A percentile compares a stretch with the other conserved stretches of the same genome.
Evolutionary conservation across 176 grass and related monocot genomes (phyloP).

Genomic region (Ensete glaucum): DNA sequence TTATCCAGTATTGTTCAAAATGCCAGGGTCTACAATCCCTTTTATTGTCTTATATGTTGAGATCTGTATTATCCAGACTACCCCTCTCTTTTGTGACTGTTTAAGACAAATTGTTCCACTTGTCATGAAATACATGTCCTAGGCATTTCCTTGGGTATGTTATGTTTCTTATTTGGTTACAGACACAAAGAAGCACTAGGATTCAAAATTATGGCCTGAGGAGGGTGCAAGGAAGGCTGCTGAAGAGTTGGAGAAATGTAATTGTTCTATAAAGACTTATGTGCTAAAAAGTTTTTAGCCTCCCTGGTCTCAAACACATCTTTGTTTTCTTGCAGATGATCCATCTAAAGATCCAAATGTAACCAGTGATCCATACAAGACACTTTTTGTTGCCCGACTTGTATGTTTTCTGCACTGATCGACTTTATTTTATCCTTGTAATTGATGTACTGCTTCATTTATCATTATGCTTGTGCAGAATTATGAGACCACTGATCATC

Average conservation of each 20-base stretch:
- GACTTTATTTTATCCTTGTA: not conserved
- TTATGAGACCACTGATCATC: slow-evolving; percentile 56
- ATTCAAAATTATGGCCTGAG: slow-evolving; percentile 46
- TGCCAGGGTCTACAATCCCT: too few species aligned
- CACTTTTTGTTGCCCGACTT: slow-evolving; percentile 59
- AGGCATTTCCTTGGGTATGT: not conserved
- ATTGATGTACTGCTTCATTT: not conserved
- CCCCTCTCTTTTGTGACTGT: not conserved
- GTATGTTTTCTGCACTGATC: slow-evolving; percentile 27
- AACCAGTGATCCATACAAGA: slow-evolving; percentile 78
- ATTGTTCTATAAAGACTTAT: slow-evolving; percentile 5
- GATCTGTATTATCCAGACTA: not conserved
- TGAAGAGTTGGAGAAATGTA: slow-evolving; percentile 69
- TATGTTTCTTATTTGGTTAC: not conserved
- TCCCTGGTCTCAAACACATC: not conserved
- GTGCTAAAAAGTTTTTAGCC: not conserved
- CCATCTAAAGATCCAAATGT: slow-evolving; percentile 51
- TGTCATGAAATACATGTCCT: not conserved
- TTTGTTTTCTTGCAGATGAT: slow-evolving; percentile 38
- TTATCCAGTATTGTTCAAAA: not conserved
- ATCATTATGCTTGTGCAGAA: slow-evolving; percentile 28
- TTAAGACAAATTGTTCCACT: not conserved
- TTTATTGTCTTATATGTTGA: too few species aligned
- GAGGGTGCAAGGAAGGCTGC: slow-evolving; percentile 62
- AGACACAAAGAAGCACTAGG: slow-evolving; percentile 71